Percentiles rank a stretch among this genome's conserved stretches.
Conservation (phyloP, 192 early-diverging fungal genomes). For the Coemansia sp. region DNA sequence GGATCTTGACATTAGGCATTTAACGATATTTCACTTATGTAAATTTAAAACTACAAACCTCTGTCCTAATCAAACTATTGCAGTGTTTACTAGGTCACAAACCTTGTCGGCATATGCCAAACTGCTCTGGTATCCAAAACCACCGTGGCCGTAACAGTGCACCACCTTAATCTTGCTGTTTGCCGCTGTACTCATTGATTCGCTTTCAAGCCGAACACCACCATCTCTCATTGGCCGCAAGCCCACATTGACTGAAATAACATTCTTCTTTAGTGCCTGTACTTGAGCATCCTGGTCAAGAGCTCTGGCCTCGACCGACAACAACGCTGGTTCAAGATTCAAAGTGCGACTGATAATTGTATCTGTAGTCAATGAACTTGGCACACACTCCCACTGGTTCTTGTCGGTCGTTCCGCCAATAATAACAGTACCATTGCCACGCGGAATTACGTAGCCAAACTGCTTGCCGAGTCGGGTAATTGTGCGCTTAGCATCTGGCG, state of each 20-base stretch:
- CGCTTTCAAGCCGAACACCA: slow-evolving; percentile 55
- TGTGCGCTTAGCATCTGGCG: slow-evolving; percentile 67
- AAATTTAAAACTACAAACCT: too few relatives aligned
- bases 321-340: slow-evolving; percentile 53
- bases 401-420: slow-evolving; percentile 42
- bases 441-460: slow-evolving; percentile 45
- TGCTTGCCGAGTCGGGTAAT: slow-evolving; percentile 48
- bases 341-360: slow-evolving; percentile 38
- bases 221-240: slow-evolving; percentile 61
- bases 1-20: too few relatives aligned
- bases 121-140: slow-evolving; percentile 55
- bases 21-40: too few relatives aligned
- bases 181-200: background rate
- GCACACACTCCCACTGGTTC: slow-evolving; percentile 30
- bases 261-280: slow-evolving; percentile 15
- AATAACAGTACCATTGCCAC: slow-evolving; percentile 40
- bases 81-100: slow-evolving; percentile 5
- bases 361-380: slow-evolving; percentile 34
- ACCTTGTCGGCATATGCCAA: slow-evolving; percentile 23
- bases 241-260: slow-evolving; percentile 48
- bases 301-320: slow-evolving; percentile 6
- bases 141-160: slow-evolving; percentile 69
- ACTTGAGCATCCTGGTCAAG: slow-evolving; percentile 3
- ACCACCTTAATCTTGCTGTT: slow-evolving; percentile 39
- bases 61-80: background rate